A percentile compares a stretch with the other conserved stretches of the same genome.
phyloP scores from a whole-genome alignment of 345 rosid species.

The Ceriops decandra region DNA sequence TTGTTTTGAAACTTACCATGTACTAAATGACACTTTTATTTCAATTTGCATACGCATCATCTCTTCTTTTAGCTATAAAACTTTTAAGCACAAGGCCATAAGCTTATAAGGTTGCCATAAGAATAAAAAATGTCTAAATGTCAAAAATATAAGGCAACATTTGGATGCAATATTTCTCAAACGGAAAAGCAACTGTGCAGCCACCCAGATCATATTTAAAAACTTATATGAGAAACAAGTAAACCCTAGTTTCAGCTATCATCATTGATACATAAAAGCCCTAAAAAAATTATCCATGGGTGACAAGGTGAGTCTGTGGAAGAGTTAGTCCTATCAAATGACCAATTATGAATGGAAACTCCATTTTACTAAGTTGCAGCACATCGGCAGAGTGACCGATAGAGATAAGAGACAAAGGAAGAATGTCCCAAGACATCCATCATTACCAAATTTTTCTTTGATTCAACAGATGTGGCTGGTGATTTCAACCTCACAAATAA shows the following conservation, averaged over 20 bases:
- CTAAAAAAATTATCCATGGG: too few species aligned
- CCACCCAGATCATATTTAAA: neutral
- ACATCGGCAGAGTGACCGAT: too few species aligned
- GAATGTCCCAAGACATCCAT: too few species aligned
- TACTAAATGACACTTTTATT: neutral
- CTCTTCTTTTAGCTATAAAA: neutral
- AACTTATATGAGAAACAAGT: too few species aligned
- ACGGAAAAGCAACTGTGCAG: neutral
- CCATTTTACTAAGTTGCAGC: too few species aligned
- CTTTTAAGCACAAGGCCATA: neutral
- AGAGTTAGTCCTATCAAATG: too few species aligned
- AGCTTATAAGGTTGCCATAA: neutral
- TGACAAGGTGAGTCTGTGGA: too few species aligned
- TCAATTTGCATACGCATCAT: neutral
- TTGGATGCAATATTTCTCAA: neutral
- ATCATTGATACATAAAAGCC: too few species aligned
- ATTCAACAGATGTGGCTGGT: constrained; percentile 54
- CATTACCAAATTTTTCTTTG: constrained; percentile 85
- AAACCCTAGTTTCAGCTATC: too few species aligned
- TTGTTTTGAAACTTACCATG: neutral
- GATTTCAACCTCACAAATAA: constrained; percentile 72
- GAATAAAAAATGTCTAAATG: neutral
- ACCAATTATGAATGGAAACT: too few species aligned
- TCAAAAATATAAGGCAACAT: neutral
- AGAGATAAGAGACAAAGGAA: too few species aligned